A percentile compares a stretch with the other conserved stretches of the same genome.
Evolutionary conservation across 108 stramenopile species (phyloP).

Genomic region (Fragilariopsis cylindrus): DNA sequence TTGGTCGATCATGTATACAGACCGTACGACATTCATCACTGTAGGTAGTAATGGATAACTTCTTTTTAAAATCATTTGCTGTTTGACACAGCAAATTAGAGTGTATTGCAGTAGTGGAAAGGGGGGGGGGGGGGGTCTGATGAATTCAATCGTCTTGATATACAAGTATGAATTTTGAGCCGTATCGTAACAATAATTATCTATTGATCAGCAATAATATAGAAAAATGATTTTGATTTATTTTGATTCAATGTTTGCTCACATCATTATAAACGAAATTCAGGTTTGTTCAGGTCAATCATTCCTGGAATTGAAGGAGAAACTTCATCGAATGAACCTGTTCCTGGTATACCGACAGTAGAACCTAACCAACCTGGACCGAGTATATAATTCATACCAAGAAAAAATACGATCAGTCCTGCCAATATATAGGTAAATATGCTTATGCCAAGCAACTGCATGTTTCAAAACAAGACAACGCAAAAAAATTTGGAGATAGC

Average conservation of each 20-base stretch:
- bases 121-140: too few species aligned
- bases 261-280: slow-evolving; percentile 40
- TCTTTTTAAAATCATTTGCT: too few species aligned
- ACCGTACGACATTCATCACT: too few species aligned
- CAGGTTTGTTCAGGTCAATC: slow-evolving; percentile 58
- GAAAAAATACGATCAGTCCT: slow-evolving; percentile 57
- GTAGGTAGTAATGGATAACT: too few species aligned
- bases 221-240: too few species aligned
- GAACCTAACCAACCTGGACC: slow-evolving; percentile 87
- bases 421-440: slow-evolving; percentile 77
- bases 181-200: too few species aligned
- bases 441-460: slow-evolving; percentile 75
- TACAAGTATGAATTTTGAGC: too few species aligned
- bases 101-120: too few species aligned
- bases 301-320: slow-evolving; percentile 61
- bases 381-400: slow-evolving; percentile 57
- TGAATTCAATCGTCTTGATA: too few species aligned
- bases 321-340: slow-evolving; percentile 65
- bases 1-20: too few species aligned
- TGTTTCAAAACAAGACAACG: background rate
- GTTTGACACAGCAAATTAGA: too few species aligned
- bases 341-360: slow-evolving; percentile 58
- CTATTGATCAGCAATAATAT: too few species aligned
- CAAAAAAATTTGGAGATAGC: background rate
- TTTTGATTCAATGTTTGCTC: background rate